These are phyloP conservation scores for Acacia concinna DNA, from an alignment of 331 rosid genomes.

Conservation along the genomic window DNA sequence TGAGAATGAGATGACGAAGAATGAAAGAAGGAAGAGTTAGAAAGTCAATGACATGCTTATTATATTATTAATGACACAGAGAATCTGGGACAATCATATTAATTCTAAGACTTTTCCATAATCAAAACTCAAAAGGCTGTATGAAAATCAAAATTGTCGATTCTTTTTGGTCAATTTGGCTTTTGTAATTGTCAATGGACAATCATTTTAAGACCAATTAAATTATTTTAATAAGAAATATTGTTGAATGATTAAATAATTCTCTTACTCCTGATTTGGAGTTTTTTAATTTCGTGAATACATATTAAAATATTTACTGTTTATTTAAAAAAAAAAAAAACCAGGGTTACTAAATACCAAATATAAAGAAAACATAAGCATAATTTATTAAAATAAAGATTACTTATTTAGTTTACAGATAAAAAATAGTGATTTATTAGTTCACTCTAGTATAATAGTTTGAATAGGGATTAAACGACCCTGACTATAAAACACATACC, in stretches of 20 bases:
- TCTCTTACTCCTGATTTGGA: neutral
- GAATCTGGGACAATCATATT: neutral
- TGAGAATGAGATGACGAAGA: neutral
- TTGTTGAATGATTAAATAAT: neutral
- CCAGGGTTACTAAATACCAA: neutral
- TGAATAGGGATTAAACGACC: neutral
- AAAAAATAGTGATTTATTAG: neutral
- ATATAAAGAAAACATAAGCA: neutral
- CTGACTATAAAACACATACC: neutral
- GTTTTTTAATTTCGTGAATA: neutral
- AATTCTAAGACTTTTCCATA: neutral
- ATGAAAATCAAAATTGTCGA: neutral
- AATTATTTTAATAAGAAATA: neutral
- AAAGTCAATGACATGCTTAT: constrained; percentile 23
- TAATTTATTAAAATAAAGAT: neutral
- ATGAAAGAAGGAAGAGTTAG: neutral
- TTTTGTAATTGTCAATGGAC: constrained; percentile 12
- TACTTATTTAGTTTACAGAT: neutral
- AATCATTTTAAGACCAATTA: neutral
- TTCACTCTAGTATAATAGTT: neutral
- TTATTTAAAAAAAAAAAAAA: neutral
- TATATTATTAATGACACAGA: neutral
- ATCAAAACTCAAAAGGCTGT: constrained; percentile 1
- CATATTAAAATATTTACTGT: neutral
- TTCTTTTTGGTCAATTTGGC: constrained; percentile 33